Evolutionary conservation across 345 rosid species (phyloP).

Genomic region (Diplotaxis tenuifolia): DNA sequence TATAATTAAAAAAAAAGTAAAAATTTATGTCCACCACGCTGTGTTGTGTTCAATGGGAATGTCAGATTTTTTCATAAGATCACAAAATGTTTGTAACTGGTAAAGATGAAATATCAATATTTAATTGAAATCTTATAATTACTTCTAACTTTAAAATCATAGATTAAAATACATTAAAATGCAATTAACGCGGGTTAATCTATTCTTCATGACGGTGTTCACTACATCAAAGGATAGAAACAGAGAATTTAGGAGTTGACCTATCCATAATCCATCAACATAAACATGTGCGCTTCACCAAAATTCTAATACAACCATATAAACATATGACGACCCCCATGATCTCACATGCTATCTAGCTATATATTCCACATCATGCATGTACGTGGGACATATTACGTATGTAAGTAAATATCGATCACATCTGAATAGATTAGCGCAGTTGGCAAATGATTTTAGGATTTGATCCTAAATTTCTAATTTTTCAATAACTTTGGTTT

Average conservation of each 20-base stretch:
- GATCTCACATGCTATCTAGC: conserved; percentile 29
- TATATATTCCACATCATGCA: conserved; percentile 9
- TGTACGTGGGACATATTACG: not conserved
- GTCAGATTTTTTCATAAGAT: not conserved
- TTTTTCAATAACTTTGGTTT: not conserved
- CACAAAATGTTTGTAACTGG: not conserved
- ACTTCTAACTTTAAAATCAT: not conserved
- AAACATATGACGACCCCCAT: conserved; percentile 4
- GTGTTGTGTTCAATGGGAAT: conserved; percentile 6
- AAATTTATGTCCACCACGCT: not conserved
- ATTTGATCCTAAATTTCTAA: not conserved
- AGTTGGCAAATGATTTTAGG: not conserved
- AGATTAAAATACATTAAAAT: not conserved
- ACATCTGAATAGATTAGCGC: not conserved
- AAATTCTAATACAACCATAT: conserved; percentile 36
- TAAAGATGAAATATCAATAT: not conserved
- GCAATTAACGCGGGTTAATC: not conserved
- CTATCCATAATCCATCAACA: conserved; percentile 26
- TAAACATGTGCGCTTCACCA: conserved; percentile 45
- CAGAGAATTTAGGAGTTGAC: conserved; percentile 33
- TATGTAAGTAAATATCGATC: conserved; percentile 3
- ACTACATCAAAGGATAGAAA: conserved; percentile 8
- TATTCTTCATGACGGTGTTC: conserved; percentile 12
- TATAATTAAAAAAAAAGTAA: not conserved
- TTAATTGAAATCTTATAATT: not conserved